Evolutionary conservation across 495 filamentous ascomycete genomes (phyloP).

Genomic region (Amniculicola lignicola): DNA sequence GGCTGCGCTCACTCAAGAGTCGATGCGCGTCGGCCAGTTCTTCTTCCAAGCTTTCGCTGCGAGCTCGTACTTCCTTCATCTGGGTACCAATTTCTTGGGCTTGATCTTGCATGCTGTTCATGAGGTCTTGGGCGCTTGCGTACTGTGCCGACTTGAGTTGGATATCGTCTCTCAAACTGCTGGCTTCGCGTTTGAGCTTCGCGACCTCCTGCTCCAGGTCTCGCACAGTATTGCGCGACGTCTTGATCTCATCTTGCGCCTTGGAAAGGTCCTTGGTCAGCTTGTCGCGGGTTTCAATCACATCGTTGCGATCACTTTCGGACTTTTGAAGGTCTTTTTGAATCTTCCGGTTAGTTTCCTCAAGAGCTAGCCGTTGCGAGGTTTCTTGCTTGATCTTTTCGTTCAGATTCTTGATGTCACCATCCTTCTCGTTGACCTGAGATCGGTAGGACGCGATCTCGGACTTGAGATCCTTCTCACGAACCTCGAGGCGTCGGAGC

Average conservation of each 20-base stretch:
- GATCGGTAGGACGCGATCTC: slow-evolving; percentile 69
- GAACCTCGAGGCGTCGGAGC: slow-evolving; percentile 69
- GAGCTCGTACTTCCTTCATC: slow-evolving; percentile 81
- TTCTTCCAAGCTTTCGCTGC: slow-evolving; percentile 86
- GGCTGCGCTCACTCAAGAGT: slow-evolving; percentile 84
- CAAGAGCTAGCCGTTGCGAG: slow-evolving; percentile 64
- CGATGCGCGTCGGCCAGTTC: slow-evolving; percentile 85
- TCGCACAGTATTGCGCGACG: slow-evolving; percentile 58
- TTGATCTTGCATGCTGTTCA: slow-evolving; percentile 91
- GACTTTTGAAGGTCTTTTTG: slow-evolving; percentile 71
- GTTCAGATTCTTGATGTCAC: slow-evolving; percentile 70
- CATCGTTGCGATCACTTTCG: slow-evolving; percentile 74
- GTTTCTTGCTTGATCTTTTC: slow-evolving; percentile 74
- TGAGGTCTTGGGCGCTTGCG: slow-evolving; percentile 74
- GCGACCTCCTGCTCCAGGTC: slow-evolving; percentile 69
- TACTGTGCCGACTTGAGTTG: slow-evolving; percentile 83
- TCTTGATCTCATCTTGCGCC: slow-evolving; percentile 64
- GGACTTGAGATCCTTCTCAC: slow-evolving; percentile 72
- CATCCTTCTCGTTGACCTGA: slow-evolving; percentile 66
- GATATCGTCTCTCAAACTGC: slow-evolving; percentile 71
- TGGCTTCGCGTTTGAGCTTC: slow-evolving; percentile 62
- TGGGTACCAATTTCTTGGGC: slow-evolving; percentile 83
- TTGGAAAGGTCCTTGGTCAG: slow-evolving; percentile 63
- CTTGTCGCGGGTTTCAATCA: slow-evolving; percentile 67
- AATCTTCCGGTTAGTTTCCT: slow-evolving; percentile 67